These are phyloP conservation scores for Neurospora pannonica DNA, from an alignment of 495 filamentous ascomycete genomes.

Conservation along the genomic window DNA sequence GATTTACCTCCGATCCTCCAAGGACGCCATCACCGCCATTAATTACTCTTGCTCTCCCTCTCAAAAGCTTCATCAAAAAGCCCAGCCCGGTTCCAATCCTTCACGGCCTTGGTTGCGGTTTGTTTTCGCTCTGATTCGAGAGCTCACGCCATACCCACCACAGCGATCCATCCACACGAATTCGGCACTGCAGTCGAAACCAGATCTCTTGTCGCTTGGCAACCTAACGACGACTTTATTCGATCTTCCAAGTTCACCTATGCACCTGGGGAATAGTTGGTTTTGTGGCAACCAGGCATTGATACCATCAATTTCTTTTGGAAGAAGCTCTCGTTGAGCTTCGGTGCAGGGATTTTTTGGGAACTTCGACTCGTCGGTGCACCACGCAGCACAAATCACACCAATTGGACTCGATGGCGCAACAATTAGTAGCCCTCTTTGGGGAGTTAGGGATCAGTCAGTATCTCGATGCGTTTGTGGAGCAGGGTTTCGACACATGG, in stretches of 20 bases:
- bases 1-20: background rate
- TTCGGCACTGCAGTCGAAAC: background rate
- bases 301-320: background rate
- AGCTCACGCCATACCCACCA: conserved; percentile 8
- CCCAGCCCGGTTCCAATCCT: background rate
- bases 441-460: conserved; percentile 63
- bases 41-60: background rate
- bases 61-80: background rate
- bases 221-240: background rate
- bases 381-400: conserved; percentile 2
- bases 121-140: conserved; percentile 13
- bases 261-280: background rate
- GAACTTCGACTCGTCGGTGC: conserved; percentile 2
- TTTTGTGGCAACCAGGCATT: background rate
- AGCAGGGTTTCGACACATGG: conserved; percentile 75
- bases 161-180: background rate
- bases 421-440: conserved; percentile 46
- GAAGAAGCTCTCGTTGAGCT: background rate
- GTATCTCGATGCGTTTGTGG: conserved; percentile 58
- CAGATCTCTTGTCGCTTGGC: background rate
- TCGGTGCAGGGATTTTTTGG: background rate
- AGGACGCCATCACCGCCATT: background rate
- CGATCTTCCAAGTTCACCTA: background rate
- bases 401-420: conserved; percentile 21
- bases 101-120: background rate